Evolutionary conservation across 345 rosid species (phyloP).

Genomic region (Gossypium bickii): DNA sequence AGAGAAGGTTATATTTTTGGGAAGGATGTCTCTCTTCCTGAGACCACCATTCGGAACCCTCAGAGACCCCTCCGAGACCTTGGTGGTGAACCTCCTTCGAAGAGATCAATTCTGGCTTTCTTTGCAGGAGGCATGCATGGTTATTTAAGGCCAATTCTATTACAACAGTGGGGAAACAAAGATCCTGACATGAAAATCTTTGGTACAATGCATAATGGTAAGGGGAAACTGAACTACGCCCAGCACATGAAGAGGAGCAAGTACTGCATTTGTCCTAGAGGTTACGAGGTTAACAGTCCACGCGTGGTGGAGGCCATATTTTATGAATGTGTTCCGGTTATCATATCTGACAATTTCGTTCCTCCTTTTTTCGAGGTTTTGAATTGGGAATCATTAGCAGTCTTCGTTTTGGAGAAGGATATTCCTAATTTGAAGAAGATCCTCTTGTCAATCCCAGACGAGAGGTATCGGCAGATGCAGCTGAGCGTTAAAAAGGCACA

Average conservation of each 20-base stretch:
- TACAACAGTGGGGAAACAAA: conserved; percentile 67
- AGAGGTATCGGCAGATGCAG: conserved; percentile 58
- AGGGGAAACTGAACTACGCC: conserved; percentile 57
- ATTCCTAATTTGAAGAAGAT: conserved; percentile 75
- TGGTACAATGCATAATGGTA: conserved; percentile 51
- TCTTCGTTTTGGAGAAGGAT: conserved; percentile 80
- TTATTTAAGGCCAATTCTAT: conserved; percentile 67
- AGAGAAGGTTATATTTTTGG: conserved; percentile 85
- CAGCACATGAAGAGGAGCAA: conserved; percentile 90
- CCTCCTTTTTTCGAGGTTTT: conserved; percentile 81
- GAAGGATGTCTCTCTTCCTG: conserved; percentile 85
- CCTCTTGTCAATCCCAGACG: conserved; percentile 56
- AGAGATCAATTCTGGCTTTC: conserved; percentile 75
- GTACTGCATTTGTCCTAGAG: conserved; percentile 91
- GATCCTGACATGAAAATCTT: conserved; percentile 88
- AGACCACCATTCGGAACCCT: conserved; percentile 57
- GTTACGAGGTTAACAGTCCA: conserved; percentile 93
- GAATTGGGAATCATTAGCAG: conserved; percentile 91
- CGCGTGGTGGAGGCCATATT: conserved; percentile 88
- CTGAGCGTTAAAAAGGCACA: conserved; percentile 76
- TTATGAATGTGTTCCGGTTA: conserved; percentile 86
- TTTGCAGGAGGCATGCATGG: conserved; percentile 95
- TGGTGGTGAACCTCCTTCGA: conserved; percentile 71
- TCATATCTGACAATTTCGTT: conserved; percentile 84
- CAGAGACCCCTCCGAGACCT: conserved; percentile 53